Evolutionary conservation across 129 eudicot genomes (phyloP).

Genomic region (Helianthus tuberosus): DNA sequence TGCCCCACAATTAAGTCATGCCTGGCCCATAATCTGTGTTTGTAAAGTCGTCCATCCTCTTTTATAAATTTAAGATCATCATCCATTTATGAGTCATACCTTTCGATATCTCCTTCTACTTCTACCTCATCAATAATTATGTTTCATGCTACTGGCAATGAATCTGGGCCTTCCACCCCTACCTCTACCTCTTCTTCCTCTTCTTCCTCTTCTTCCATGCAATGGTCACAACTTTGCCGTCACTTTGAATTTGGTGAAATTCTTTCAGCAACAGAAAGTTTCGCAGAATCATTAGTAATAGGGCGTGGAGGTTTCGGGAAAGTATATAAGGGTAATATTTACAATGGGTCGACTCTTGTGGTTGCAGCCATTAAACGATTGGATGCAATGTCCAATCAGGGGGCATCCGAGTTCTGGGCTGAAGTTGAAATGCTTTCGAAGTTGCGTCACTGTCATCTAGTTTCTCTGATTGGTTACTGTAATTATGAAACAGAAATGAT

Average conservation of each 20-base stretch:
- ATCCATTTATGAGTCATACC: background rate
- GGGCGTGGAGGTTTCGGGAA: background rate
- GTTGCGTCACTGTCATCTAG: conserved; percentile 1
- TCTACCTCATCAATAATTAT: background rate
- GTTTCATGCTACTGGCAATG: background rate
- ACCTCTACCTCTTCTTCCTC: too few species aligned
- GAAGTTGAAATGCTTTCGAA: background rate
- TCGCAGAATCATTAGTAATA: background rate
- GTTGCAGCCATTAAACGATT: background rate
- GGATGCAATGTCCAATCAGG: background rate
- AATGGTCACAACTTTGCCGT: background rate
- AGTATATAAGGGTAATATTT: background rate
- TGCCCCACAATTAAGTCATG: too few species aligned
- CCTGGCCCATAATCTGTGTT: too few species aligned
- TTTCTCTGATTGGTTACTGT: background rate
- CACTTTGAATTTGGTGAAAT: background rate
- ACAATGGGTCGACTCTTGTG: background rate
- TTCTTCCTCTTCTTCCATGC: background rate
- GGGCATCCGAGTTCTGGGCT: background rate
- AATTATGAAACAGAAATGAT: background rate
- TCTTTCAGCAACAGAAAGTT: background rate
- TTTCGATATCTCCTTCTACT: background rate
- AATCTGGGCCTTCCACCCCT: too few species aligned
- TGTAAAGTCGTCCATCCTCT: too few species aligned
- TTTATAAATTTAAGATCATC: too few species aligned